Base-by-base conservation (phyloP, 768 basidiomycete genomes). In the Myochromella boudieri region DNA sequence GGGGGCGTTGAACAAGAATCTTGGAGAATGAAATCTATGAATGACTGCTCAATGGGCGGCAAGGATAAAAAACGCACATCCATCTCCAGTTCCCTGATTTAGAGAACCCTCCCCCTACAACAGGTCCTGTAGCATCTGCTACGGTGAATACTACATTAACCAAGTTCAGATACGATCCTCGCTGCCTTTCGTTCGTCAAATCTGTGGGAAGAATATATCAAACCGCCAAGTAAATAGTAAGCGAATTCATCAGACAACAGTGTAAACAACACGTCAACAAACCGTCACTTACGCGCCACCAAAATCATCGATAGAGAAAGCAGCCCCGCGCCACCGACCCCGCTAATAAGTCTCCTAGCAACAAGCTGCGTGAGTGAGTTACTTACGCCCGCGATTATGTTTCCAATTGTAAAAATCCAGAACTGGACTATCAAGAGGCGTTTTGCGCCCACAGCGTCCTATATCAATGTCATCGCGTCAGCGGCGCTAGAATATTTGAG, bases 51-150 rank as follows among this genome's bases (percentile, higher is more conserved):
- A 18, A 14, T 29, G n/a, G 22, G 36, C 11, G n/a, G 14, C 2
- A n/a, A 21, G 4, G 7, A 15, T 34, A 37, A 7, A 12, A 46
- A 6, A 53, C 57, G 15, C 38, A 61, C 60, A 58, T 60, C 62
- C 62, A 64, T 40, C 60, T 51, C 62, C 62, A 64, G 25, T 64
- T 57, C 14, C 59, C 62, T 9, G 60, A 57, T 39, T 56, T 55
- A 3, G 58, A 48, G 9, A 64, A 49, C 3, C 54, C 60, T 24
- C 59, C 54, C 3, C 60, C 60, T 24, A 64, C 46, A 26, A 59
- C 46, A 36, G 62, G 62, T 4, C 60, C 62, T 8, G 60, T 37
- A 15, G 59, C 55, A 34, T 64, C 60, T n/a, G 58, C 44, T 3
- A 64, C 33, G 20, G 54, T 59, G 42, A 64, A 64, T 2, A 56